phyloP scores from a whole-genome alignment of 495 filamentous ascomycete species.

The Letharia lupina region DNA sequence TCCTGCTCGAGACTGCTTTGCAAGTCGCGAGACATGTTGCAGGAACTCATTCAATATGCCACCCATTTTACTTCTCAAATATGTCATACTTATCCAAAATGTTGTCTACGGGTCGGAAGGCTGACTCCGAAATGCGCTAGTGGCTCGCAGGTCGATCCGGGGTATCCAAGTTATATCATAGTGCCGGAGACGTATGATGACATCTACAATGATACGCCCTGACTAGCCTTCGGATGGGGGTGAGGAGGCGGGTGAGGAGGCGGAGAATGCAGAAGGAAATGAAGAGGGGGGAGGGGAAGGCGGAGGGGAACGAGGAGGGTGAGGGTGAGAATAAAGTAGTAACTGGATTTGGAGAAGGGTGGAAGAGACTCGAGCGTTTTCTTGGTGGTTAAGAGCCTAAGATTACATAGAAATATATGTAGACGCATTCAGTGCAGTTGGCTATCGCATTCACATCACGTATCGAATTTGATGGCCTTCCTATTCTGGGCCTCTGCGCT shows the following conservation, averaged over 20 bases:
- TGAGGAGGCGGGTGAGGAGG: background rate
- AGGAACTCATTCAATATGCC: too few species aligned
- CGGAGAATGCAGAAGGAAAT: too few species aligned
- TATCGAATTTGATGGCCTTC: background rate
- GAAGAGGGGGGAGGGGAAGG: too few species aligned
- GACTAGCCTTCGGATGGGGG: background rate
- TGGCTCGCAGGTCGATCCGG: background rate
- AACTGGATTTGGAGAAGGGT: too few species aligned
- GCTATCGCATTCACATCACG: background rate
- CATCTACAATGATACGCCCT: background rate
- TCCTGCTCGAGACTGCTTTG: background rate
- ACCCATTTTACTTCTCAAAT: background rate
- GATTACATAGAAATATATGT: background rate
- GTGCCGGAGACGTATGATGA: background rate
- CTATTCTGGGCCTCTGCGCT: background rate
- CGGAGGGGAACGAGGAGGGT: background rate
- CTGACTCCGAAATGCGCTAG: background rate
- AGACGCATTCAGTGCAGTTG: background rate
- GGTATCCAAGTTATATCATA: background rate
- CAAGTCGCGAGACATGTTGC: background rate
- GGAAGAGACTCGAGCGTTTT: background rate
- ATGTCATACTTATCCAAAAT: background rate
- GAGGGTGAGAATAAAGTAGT: background rate
- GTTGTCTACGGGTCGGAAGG: background rate
- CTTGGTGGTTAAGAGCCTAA: background rate